phyloP scores from a whole-genome alignment of 2,329 filamentous ascomycete species.

The Fusarium domesticum region DNA sequence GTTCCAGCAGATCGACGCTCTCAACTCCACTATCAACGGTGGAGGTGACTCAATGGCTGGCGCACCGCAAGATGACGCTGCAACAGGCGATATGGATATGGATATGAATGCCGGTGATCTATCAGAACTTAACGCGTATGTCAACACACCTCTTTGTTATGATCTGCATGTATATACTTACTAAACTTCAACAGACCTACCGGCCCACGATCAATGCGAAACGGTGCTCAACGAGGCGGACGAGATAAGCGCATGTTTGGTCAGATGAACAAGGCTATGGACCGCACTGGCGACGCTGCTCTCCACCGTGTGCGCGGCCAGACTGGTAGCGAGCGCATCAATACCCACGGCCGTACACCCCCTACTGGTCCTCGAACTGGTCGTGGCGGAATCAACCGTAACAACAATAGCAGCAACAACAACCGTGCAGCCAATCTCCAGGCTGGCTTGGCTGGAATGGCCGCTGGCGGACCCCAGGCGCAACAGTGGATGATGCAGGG shows the following conservation, averaged over 20 bases:
- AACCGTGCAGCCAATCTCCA: slow-evolving; percentile 50
- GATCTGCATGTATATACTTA: slow-evolving; percentile 7
- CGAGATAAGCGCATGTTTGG: slow-evolving; percentile 82
- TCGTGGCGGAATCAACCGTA: slow-evolving; percentile 48
- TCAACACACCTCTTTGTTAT: slow-evolving; percentile 15
- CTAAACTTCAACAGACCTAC: slow-evolving; percentile 68
- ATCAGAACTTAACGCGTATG: slow-evolving; percentile 58
- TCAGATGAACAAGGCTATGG: slow-evolving; percentile 79
- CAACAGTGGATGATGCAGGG: slow-evolving; percentile 49
- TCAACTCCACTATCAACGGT: slow-evolving; percentile 63
- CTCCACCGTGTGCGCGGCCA: slow-evolving; percentile 76
- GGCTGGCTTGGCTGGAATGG: slow-evolving; percentile 48
- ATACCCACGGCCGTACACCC: slow-evolving; percentile 67
- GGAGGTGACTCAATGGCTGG: slow-evolving; percentile 31
- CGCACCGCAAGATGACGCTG: slow-evolving; percentile 35
- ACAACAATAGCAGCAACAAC: slow-evolving; percentile 49
- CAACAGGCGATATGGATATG: slow-evolving; percentile 56
- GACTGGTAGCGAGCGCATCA: slow-evolving; percentile 74
- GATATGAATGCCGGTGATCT: slow-evolving; percentile 65
- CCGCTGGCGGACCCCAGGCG: slow-evolving; percentile 34
- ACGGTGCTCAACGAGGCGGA: slow-evolving; percentile 53
- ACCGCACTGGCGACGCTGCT: slow-evolving; percentile 69
- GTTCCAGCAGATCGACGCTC: slow-evolving; percentile 75
- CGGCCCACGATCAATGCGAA: slow-evolving; percentile 92
- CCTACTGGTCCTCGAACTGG: slow-evolving; percentile 68